These are phyloP conservation scores for Eimeria sp. DNA, from an alignment of 169 alveolate species.

Conservation along the genomic window DNA sequence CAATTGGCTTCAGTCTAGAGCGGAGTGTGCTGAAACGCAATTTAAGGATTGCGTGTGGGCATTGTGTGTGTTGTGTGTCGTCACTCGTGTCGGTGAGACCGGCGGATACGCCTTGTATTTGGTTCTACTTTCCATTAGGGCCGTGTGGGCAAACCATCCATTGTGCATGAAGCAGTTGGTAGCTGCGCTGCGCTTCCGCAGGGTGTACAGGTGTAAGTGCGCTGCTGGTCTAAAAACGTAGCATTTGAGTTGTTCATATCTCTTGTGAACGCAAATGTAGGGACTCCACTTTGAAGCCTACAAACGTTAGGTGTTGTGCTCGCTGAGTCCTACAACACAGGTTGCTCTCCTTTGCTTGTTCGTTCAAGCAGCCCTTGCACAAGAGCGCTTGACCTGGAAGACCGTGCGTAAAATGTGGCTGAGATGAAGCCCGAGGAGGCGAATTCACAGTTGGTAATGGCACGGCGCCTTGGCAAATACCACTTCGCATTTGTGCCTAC, in stretches of 20 bases:
- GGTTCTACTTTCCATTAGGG: not conserved
- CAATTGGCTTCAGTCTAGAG: not conserved
- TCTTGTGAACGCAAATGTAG: too few species aligned
- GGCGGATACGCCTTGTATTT: not conserved
- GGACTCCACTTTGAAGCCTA: too few species aligned
- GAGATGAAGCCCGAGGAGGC: too few species aligned
- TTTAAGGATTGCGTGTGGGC: not conserved
- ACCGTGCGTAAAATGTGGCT: too few species aligned
- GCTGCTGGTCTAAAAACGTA: not conserved
- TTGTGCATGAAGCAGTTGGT: not conserved
- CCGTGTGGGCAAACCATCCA: not conserved
- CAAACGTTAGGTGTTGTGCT: too few species aligned
- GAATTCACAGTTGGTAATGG: too few species aligned
- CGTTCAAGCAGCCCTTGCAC: too few species aligned
- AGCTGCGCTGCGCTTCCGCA: not conserved
- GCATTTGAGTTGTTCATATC: not conserved
- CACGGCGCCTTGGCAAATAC: too few species aligned
- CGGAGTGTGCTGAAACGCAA: not conserved
- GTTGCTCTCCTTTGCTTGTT: too few species aligned
- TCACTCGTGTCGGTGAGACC: not conserved
- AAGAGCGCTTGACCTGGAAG: too few species aligned
- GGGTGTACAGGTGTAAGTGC: not conserved
- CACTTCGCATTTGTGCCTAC: too few species aligned
- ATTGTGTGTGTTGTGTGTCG: not conserved
- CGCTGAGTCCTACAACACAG: too few species aligned